Evolutionary conservation across 2,329 filamentous ascomycete species (phyloP).

Genomic region (Daldinia sp.): DNA sequence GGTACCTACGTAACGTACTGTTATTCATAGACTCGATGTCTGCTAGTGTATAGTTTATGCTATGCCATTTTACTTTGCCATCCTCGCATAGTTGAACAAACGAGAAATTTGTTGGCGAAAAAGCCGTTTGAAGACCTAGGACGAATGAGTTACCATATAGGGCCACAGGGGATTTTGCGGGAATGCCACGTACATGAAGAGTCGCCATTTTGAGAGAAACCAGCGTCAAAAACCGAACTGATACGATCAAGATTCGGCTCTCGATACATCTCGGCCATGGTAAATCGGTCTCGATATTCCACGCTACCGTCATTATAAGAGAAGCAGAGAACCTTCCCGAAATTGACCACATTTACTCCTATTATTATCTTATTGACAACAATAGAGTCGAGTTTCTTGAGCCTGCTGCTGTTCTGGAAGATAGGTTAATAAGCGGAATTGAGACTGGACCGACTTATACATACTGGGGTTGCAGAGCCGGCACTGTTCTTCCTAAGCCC

Average conservation of each 20-base stretch:
- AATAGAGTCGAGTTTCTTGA: constrained; percentile 76
- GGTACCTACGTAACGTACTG: constrained; percentile 53
- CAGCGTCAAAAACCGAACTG: constrained; percentile 78
- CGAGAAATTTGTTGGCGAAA: constrained; percentile 72
- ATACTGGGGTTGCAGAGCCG: constrained; percentile 44
- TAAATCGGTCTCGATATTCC: constrained; percentile 81
- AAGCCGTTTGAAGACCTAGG: constrained; percentile 68
- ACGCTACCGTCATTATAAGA: constrained; percentile 84
- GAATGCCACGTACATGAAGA: constrained; percentile 68
- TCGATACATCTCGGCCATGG: constrained; percentile 75
- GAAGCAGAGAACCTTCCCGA: constrained; percentile 78
- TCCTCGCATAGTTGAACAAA: constrained; percentile 70
- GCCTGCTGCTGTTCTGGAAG: constrained; percentile 48
- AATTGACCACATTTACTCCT: constrained; percentile 74
- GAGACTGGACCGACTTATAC: constrained; percentile 16
- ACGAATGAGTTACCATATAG: constrained; percentile 1
- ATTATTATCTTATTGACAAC: constrained; percentile 77
- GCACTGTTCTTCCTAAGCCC: constrained; percentile 70
- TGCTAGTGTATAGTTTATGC: constrained; percentile 62
- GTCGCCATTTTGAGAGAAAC: constrained; percentile 77
- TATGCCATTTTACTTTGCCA: constrained; percentile 70
- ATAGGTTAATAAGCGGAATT: constrained; percentile 32
- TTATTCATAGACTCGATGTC: constrained; percentile 64
- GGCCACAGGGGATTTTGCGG: neutral
- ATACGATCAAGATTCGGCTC: constrained; percentile 74